Percentiles rank a stretch among this genome's conserved stretches.
These are phyloP conservation scores for Litsea cubeba DNA, from an alignment of 164 flowering plant species.

Conservation along the genomic window DNA sequence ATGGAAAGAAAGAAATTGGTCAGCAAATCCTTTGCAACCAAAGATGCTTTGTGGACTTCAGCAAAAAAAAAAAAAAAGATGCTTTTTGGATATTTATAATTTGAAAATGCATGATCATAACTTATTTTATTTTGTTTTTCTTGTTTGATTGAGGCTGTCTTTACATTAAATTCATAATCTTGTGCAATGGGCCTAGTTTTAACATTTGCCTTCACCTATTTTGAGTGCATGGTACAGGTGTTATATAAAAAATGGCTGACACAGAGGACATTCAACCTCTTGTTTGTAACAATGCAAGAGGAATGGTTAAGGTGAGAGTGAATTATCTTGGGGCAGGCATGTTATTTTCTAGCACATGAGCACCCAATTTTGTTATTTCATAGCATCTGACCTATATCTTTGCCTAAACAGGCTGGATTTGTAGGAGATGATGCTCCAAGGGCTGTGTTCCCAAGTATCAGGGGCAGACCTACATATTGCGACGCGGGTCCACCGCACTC, in stretches of 20 bases:
- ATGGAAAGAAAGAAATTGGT: too few species aligned
- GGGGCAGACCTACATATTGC: too few species aligned
- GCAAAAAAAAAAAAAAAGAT: too few species aligned
- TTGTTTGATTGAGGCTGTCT: background rate
- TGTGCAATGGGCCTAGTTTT: background rate
- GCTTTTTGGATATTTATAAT: too few species aligned
- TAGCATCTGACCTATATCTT: background rate
- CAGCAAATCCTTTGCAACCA: too few species aligned
- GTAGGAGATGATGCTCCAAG: constrained; percentile 79
- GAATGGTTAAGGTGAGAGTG: constrained; percentile 53
- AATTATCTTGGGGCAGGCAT: too few species aligned
- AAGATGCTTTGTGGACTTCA: too few species aligned
- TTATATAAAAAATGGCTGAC: constrained; percentile 44
- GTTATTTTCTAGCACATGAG: background rate
- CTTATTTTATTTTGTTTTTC: too few species aligned
- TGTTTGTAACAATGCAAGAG: constrained; percentile 59
- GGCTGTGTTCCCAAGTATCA: constrained; percentile 42
- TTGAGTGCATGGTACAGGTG: background rate
- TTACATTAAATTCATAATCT: background rate
- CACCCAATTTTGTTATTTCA: too few species aligned
- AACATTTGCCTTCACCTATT: background rate
- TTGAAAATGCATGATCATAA: too few species aligned
- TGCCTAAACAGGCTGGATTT: constrained; percentile 52
- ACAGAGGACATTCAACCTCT: constrained; percentile 57
- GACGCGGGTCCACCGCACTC: too few species aligned